Conservation (phyloP, 306 rosid genomes). For the Vigna angularis region DNA sequence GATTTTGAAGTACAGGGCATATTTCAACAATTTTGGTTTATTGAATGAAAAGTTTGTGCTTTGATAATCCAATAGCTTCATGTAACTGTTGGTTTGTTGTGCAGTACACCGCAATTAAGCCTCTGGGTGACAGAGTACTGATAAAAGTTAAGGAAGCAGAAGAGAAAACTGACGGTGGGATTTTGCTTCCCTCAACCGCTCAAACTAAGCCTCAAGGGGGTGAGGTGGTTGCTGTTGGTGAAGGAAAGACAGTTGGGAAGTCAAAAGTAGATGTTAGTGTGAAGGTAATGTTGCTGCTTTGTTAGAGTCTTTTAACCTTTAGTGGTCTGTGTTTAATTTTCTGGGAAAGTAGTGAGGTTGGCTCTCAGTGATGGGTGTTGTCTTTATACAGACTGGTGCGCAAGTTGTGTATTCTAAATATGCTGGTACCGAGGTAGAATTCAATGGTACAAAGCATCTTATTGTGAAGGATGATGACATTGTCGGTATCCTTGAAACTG, state of each 20-base stretch:
- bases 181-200: constrained; percentile 81
- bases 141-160: constrained; percentile 70
- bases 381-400: constrained; percentile 58
- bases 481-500: constrained; percentile 78
- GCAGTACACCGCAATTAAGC: constrained; percentile 84
- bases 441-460: constrained; percentile 81
- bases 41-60: background rate
- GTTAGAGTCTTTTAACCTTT: background rate
- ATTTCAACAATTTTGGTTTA: background rate
- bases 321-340: background rate
- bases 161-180: constrained; percentile 81
- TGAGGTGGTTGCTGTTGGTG: constrained; percentile 90
- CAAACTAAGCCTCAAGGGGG: constrained; percentile 92
- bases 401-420: constrained; percentile 86
- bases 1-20: background rate
- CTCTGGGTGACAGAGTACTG: constrained; percentile 84
- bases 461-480: constrained; percentile 89
- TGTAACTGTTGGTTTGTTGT: constrained; percentile 2
- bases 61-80: background rate
- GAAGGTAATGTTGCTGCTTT: constrained; percentile 52
- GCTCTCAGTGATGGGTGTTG: background rate
- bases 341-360: background rate
- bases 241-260: constrained; percentile 77
- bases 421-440: constrained; percentile 89
- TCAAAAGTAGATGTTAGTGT: constrained; percentile 69